Conservation (phyloP, 1,284 basidiomycete genomes). For the Pseudozyma flocculosa region DNA sequence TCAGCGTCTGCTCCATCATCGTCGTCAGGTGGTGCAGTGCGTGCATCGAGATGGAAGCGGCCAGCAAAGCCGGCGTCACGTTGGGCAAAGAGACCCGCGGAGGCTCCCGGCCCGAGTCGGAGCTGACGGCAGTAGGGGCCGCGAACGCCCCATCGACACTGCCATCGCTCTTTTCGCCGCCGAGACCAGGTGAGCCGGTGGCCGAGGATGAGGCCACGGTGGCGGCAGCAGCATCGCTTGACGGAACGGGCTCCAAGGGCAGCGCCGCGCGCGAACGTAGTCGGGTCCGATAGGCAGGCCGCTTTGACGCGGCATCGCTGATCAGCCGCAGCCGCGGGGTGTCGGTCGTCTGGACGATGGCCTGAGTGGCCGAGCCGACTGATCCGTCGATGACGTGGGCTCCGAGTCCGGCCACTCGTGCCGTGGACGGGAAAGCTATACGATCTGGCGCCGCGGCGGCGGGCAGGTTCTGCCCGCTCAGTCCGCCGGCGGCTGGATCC, state of each 20-base stretch:
- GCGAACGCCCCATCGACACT: background rate
- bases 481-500: too few relatives aligned
- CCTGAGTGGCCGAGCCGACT: too few relatives aligned
- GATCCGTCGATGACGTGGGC: too few relatives aligned
- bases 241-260: background rate
- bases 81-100: background rate
- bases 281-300: background rate
- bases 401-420: too few relatives aligned
- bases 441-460: too few relatives aligned
- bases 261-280: background rate
- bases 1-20: conserved; percentile 51
- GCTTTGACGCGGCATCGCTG: conserved; percentile 11
- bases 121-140: background rate
- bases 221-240: too few relatives aligned
- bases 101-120: background rate
- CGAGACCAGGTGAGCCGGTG: background rate
- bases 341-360: conserved; percentile 20
- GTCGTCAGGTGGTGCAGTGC: conserved; percentile 40
- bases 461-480: too few relatives aligned
- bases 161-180: background rate
- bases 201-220: too few relatives aligned
- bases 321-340: conserved; percentile 32
- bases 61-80: conserved; percentile 30
- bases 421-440: background rate
- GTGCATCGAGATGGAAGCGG: conserved; percentile 27